Percentiles rank a stretch among this genome's conserved stretches.
phyloP scores from a whole-genome alignment of 768 basidiomycete genomes.

The Daedalea quercina region DNA sequence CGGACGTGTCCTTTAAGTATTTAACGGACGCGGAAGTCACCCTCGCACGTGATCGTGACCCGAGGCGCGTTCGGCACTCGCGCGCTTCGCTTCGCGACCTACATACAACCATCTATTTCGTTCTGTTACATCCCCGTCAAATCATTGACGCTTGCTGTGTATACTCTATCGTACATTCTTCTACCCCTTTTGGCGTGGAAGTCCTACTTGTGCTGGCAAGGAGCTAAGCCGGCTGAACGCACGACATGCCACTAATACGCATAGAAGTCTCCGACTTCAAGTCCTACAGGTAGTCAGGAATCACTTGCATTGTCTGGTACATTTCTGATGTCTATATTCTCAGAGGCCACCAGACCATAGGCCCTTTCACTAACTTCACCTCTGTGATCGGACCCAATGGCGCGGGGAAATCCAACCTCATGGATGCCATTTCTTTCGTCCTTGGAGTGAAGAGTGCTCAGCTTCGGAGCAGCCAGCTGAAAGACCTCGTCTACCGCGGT shows the following conservation, averaged over 20 bases:
- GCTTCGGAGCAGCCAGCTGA: conserved; percentile 86
- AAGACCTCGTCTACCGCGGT: conserved; percentile 96
- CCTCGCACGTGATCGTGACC: no score
- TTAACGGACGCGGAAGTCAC: no score
- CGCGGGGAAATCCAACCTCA: conserved; percentile 96
- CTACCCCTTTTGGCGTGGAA: no score
- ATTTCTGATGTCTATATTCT: neutral
- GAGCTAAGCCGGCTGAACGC: no score
- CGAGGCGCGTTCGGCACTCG: no score
- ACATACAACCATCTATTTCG: no score
- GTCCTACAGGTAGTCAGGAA: conserved; percentile 55
- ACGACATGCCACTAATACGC: conserved; percentile 66
- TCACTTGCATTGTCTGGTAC: no score
- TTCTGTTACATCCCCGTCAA: no score
- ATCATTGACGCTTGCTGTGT: no score
- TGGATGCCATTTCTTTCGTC: conserved; percentile 99
- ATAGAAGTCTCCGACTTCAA: conserved; percentile 97
- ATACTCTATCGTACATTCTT: no score
- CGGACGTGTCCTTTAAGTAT: no score
- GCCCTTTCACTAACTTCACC: conserved; percentile 90
- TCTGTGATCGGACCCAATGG: conserved; percentile 98
- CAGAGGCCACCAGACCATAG: conserved; percentile 79
- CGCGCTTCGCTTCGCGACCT: neutral
- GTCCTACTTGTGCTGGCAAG: no score
- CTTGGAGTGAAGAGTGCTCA: conserved; percentile 94